Evolutionary conservation across 352 stramenopile genomes (phyloP), one percentile per base, ranked within the genome.

Genomic region (Peronosclerospora sorghi): DNA sequence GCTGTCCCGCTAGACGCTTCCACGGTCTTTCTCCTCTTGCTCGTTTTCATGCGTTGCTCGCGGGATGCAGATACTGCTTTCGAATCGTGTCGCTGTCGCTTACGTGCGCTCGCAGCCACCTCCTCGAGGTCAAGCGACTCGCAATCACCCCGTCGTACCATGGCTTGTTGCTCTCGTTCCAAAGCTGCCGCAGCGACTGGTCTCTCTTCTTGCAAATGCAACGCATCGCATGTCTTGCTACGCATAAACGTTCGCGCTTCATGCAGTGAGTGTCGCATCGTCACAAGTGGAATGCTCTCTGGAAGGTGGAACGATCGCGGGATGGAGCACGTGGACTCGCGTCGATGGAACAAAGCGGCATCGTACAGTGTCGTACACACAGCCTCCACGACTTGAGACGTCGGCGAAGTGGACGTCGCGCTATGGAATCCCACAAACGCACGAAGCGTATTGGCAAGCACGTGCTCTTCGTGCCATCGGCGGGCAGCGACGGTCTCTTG

Each of bases 371-470:
- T 45, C 23, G 17, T 49, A 20, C 65, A 77, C 21, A 80, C 58
- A 7, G 35, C 41, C 29, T 63, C 57, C 18, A 80, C 46, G 2
- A 80, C 29, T 23, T 35, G 29, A 13, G 46, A 32, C 1, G 50
- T 48, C 0, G 68, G 59, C 0, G 56, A 68, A 3, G 60, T 68
- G 2, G 62, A 65, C 12, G 81, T 45, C 1, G 75, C 70, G 26
- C 73, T 87, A 34, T 84, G 61, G 53, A 70, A 90, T 0, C 77
- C 74, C 5, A 85, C 68, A 45, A 85, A 78, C 1, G 74, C 72
- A 14, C 77, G 74, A 14, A 90, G 56, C 0, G 74, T 77, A 47
- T 83, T 81, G 7, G 71, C 71, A 8, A 56, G 45, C 26, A 68
- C 41, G 9, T 68, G 56, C 15, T 83, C 65, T 13, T 80, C 57